phyloP scores from a whole-genome alignment of 176 grass and related monocot genomes.

The Pharus latifolius region DNA sequence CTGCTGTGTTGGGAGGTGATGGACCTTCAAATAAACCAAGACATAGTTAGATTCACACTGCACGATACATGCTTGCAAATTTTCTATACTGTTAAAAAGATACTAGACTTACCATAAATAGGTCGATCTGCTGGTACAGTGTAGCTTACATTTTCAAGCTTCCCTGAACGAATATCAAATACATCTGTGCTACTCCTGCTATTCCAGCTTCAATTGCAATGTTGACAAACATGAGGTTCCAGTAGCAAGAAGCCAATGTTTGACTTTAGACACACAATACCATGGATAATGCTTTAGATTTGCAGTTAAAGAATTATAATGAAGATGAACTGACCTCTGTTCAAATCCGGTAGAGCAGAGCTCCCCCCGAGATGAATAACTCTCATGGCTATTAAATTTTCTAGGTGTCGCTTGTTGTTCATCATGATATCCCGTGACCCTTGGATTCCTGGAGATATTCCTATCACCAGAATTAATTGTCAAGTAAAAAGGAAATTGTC shows the following conservation, averaged over 20 bases:
- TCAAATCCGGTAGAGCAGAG: conserved; percentile 5
- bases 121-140: conserved; percentile 38
- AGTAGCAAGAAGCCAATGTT: conserved; percentile 13
- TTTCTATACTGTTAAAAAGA: not conserved
- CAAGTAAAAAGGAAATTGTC: not conserved
- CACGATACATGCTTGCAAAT: not conserved
- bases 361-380: conserved; percentile 10
- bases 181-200: conserved; percentile 5
- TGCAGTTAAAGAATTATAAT: not conserved
- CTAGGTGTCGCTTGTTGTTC: conserved; percentile 19
- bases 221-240: conserved; percentile 9
- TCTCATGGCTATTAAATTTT: conserved; percentile 19
- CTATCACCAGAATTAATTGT: conserved; percentile 9
- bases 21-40: conserved; percentile 44
- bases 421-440: conserved; percentile 32
- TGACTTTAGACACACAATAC: conserved; percentile 20
- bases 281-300: not conserved
- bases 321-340: not conserved
- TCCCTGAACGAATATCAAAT: conserved; percentile 4
- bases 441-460: conserved; percentile 39
- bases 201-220: conserved; percentile 35
- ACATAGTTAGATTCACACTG: conserved; percentile 7
- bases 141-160: conserved; percentile 5
- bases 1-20: conserved; percentile 26
- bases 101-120: conserved; percentile 44